Base-by-base conservation (phyloP, 2,329 filamentous ascomycete genomes). In the Trichothecium roseum region DNA sequence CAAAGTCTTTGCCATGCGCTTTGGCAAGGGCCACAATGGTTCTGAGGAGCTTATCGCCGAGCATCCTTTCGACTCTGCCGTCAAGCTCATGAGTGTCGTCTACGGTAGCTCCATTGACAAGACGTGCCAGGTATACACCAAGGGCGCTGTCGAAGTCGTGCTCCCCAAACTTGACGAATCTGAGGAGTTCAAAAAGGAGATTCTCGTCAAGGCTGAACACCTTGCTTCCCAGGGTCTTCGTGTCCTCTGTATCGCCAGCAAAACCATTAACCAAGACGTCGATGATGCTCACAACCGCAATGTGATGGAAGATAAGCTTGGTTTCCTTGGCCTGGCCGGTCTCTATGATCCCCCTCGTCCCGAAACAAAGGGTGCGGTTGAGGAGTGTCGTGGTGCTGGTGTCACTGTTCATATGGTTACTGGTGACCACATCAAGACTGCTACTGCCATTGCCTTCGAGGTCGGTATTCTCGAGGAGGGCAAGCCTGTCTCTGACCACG, bases 1-100 rank as follows among this genome's bases (percentile, higher is more conserved):
- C 13, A 78, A 82, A 43, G 79, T 84, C 8, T 79, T 85, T 41
- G 78, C 80, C 32, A 76, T 78, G 60, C 74, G 81, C 14, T 84
- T 84, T 45, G 66, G 68, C 20, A 66, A 68, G 40, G 65, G 60
- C 35, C 69, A 68, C 49, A 51, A 54, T 16, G 55, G 56, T n/a
- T 46, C 52, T 17, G 64, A 67, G 37, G 54, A 57, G 28, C 57
- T 78, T 30, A 47, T 81, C 8, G 69, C 74, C 2, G 81, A 85
- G 47, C 79, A 79, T 36, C 79, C 80, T 3, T 85, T 85, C 48
- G 80, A 85, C 51, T 84, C 79, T 1, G 73, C 74, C 27, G 72
- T 80, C 55, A 85, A 85, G 60, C 71, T 78, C 39, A 85, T 85
- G 81, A 80, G 77, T 27, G 79, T 84, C 33, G 69, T 84, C 18